Evolutionary conservation across 768 basidiomycete species (phyloP), one percentile per base, ranked within the genome.

Genomic region (Rhizopogon vesiculosus): DNA sequence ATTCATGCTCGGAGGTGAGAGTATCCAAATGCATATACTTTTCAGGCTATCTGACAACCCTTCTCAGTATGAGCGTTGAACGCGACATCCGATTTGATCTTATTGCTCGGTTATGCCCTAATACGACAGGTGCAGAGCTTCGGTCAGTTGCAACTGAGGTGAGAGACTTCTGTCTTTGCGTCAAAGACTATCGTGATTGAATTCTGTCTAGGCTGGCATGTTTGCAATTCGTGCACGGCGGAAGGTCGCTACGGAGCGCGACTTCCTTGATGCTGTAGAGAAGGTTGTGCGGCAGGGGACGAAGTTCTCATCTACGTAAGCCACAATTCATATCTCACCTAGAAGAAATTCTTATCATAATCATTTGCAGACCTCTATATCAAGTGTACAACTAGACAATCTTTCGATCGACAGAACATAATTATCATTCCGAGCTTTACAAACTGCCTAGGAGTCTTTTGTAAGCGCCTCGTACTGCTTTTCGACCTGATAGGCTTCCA

Each of bases 71-170:
- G 96, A 95, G 91, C 58, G 92, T 93, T 42, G 96, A 98, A 70
- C 82, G 94, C 56, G 90, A 95, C 64, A 98, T 99, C 66, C 92
- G 97, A 48, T 99, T 94, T 69, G 95, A 98, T 68, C 84, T 99
- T 43, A 95, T 99, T 68, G 95, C 95, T 10, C 86, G 97, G 39
- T 73, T 99, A 56, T 99, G 97, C 70, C 97, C 97, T 19, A 97
- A 97, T 70, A 95, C 97, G 13, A 98, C 97, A 10, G 97, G 97
- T 56, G 97, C 97, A n/a, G 97, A 99, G 72, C 72, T 99, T 56
- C 87, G 95, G 45, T 93, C 92, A 25, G 97, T 99, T 7, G 94
- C 95, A 15, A 99, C 96, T 8, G 96, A 99, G 81, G 91, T 89
- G 64, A 40, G 77, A 67, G 9, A n/a, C 53, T 33, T 42, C 16